Evolutionary conservation across 768 basidiomycete genomes (phyloP).

Genomic region (Pulveroboletus ravenelii): DNA sequence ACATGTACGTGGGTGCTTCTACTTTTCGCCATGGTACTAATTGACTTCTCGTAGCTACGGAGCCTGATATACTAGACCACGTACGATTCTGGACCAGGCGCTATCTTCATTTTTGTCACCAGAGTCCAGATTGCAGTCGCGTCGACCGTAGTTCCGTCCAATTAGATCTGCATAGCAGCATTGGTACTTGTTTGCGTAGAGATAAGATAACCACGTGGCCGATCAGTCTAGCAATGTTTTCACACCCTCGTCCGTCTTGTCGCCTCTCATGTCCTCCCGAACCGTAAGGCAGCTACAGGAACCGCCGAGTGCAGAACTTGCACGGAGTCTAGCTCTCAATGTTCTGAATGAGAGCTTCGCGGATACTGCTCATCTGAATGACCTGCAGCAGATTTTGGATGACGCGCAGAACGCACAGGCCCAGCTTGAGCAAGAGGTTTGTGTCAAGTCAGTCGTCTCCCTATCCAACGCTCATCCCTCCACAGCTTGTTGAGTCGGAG

Average conservation of each 20-base stretch:
- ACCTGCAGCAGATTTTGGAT: conserved; percentile 41
- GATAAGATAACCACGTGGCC: conserved; percentile 27
- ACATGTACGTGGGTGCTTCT: not conserved
- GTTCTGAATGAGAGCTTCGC: conserved; percentile 44
- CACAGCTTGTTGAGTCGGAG: conserved; percentile 56
- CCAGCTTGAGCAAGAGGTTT: conserved; percentile 44
- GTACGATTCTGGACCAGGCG: not conserved
- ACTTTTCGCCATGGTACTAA: not conserved
- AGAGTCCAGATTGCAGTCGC: too few relatives aligned
- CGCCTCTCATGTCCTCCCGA: conserved; percentile 28
- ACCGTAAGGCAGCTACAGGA: conserved; percentile 47
- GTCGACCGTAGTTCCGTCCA: too few relatives aligned
- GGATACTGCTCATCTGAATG: conserved; percentile 48
- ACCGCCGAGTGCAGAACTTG: conserved; percentile 44
- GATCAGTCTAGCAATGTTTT: not conserved
- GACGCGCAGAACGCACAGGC: conserved; percentile 38
- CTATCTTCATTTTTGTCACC: too few relatives aligned
- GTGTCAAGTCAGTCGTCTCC: conserved; percentile 24
- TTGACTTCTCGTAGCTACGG: not conserved
- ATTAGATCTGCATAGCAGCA: too few relatives aligned
- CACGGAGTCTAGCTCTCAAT: conserved; percentile 30
- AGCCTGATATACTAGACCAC: not conserved
- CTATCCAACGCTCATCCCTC: conserved; percentile 26
- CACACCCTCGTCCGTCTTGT: not conserved
- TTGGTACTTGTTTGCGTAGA: not conserved